phyloP scores from a whole-genome alignment of 1,284 basidiomycete genomes.

The Mrakiaceae sp. region DNA sequence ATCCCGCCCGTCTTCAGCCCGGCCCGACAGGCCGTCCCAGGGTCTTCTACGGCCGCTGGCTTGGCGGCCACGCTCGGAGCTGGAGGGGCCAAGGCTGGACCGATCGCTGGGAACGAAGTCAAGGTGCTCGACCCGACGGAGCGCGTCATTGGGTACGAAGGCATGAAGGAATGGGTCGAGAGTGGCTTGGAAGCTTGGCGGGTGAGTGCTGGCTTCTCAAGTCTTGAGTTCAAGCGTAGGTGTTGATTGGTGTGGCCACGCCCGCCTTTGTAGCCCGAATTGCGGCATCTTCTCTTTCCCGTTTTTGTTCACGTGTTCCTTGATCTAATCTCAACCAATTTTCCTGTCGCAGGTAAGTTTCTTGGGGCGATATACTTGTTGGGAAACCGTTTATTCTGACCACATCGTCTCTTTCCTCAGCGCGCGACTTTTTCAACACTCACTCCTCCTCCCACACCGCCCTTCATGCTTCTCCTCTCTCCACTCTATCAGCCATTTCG shows the following conservation, averaged over 20 bases:
- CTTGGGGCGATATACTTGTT: conserved; percentile 46
- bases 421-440: conserved; percentile 59
- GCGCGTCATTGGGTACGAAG: conserved; percentile 53
- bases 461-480: conserved; percentile 59
- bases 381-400: background rate
- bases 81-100: background rate
- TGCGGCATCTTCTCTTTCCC: conserved; percentile 83
- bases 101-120: conserved; percentile 14
- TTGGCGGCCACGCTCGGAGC: background rate
- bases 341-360: conserved; percentile 68
- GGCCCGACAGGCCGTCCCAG: conserved; percentile 8
- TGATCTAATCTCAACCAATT: conserved; percentile 81
- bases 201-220: conserved; percentile 49
- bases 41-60: conserved; percentile 1
- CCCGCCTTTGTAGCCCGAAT: conserved; percentile 56
- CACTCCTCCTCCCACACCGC: conserved; percentile 61
- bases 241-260: background rate
- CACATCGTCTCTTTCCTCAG: conserved; percentile 34
- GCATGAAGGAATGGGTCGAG: conserved; percentile 55
- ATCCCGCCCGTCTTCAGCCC: conserved; percentile 1
- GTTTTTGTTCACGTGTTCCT: conserved; percentile 97
- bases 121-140: conserved; percentile 69
- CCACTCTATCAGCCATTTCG: conserved; percentile 69
- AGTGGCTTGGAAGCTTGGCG: conserved; percentile 75
- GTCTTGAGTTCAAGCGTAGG: conserved; percentile 12